phyloP scores from a whole-genome alignment of 2,329 filamentous ascomycete species.

The Curvularia hawaiiensis region DNA sequence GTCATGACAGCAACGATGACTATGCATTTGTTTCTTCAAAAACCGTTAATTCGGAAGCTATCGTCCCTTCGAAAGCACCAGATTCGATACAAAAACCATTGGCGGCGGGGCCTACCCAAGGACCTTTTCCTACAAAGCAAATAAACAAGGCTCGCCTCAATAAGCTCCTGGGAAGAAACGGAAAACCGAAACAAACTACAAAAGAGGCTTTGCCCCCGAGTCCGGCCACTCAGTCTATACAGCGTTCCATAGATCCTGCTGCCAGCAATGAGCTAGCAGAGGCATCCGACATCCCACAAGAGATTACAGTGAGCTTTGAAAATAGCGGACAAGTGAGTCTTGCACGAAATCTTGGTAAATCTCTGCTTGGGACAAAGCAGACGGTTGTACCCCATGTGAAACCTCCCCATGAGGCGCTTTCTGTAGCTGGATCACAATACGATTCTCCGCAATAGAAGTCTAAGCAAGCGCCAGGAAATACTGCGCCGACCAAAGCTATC shows the following conservation, averaged over 20 bases:
- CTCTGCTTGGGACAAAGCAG: not conserved
- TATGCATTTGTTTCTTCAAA: not conserved
- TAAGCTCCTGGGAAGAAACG: constrained; percentile 6
- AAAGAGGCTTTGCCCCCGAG: not conserved
- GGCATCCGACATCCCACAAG: not conserved
- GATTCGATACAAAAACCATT: not conserved
- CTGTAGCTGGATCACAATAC: not conserved
- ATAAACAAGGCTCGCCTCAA: constrained; percentile 11
- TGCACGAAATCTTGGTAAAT: not conserved
- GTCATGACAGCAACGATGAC: not conserved
- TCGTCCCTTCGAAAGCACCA: not conserved
- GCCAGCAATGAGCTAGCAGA: not conserved
- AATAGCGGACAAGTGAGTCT: not conserved
- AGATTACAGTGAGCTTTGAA: not conserved
- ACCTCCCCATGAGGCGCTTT: not conserved
- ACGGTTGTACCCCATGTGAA: not conserved
- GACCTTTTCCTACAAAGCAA: constrained; percentile 3
- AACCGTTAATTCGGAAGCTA: too few relatives aligned
- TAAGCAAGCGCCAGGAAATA: not conserved
- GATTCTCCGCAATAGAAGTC: not conserved
- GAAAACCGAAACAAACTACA: not conserved
- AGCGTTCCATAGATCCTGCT: not conserved
- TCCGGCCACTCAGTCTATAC: not conserved
- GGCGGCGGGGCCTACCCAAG: not conserved
- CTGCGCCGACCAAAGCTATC: not conserved